Conservation (phyloP, 2,329 filamentous ascomycete species). For the Myriosclerotinia duriaeana region DNA sequence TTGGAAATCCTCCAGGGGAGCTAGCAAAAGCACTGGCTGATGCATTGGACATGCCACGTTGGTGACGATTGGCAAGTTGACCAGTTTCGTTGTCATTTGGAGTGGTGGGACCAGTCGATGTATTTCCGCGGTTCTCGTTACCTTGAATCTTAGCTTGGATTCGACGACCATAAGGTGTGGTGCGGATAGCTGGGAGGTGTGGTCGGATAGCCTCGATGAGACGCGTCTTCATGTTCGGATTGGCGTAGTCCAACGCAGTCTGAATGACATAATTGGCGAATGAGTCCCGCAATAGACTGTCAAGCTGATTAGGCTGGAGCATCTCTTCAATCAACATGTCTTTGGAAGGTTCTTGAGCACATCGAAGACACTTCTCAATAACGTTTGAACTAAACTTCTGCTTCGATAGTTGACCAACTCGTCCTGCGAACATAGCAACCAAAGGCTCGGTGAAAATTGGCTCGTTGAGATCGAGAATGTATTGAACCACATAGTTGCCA, state of each 20-base stretch:
- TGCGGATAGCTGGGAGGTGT: conserved; percentile 78
- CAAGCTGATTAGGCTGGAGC: conserved; percentile 71
- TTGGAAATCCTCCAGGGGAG: conserved; percentile 34
- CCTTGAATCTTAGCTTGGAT: conserved; percentile 83
- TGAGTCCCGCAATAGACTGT: conserved; percentile 84
- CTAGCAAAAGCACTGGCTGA: conserved; percentile 34
- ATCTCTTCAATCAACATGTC: conserved; percentile 86
- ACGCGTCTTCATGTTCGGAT: conserved; percentile 67
- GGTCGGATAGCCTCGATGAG: conserved; percentile 85
- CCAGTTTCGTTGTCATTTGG: conserved; percentile 33
- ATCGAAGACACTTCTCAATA: conserved; percentile 93
- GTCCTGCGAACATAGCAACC: conserved; percentile 74
- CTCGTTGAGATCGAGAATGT: conserved; percentile 94
- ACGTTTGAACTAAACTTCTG: conserved; percentile 99
- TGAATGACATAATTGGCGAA: conserved; percentile 99
- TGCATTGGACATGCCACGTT: conserved; percentile 39
- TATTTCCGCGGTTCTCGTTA: conserved; percentile 47
- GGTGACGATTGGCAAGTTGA: conserved; percentile 38
- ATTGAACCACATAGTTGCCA: conserved; percentile 98
- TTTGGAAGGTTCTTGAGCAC: conserved; percentile 71
- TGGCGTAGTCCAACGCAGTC: conserved; percentile 86
- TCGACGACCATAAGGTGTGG: conserved; percentile 90
- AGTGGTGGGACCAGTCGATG: conserved; percentile 39
- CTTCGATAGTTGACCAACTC: conserved; percentile 72
- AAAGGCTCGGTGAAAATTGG: conserved; percentile 84